Conservation (phyloP, 2,329 filamentous ascomycete genomes). For the Sporothrix schenckii region DNA sequence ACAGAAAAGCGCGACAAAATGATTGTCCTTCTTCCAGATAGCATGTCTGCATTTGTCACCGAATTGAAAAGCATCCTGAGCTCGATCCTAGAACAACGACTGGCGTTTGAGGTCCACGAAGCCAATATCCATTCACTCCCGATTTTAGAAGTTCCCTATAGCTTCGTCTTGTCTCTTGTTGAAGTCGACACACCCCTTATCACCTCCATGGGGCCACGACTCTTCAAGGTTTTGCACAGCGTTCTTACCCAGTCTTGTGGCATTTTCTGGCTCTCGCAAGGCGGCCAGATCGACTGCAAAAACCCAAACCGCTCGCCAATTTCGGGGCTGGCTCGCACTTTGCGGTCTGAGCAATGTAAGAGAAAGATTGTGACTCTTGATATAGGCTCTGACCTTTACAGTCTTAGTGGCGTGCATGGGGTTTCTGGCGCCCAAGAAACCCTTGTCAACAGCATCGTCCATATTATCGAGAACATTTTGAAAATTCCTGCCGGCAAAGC, state of each 20-base stretch:
- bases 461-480: conserved; percentile 1
- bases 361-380: conserved; percentile 52
- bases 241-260: conserved; percentile 46
- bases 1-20: not conserved
- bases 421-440: not conserved
- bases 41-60: not conserved
- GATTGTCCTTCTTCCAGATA: conserved; percentile 30
- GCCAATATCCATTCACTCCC: not conserved
- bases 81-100: not conserved
- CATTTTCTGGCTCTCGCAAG: conserved; percentile 54
- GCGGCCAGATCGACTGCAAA: conserved; percentile 45
- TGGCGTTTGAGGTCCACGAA: conserved; percentile 19
- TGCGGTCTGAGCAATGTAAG: conserved; percentile 54
- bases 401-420: too few relatives aligned
- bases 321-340: conserved; percentile 52
- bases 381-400: conserved; percentile 35
- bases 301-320: conserved; percentile 48
- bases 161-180: conserved; percentile 52
- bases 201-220: conserved; percentile 46
- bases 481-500: conserved; percentile 31
- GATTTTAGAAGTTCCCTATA: conserved; percentile 32
- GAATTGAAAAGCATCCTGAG: conserved; percentile 12
- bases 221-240: conserved; percentile 49
- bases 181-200: conserved; percentile 45
- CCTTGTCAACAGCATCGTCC: conserved; percentile 7